Evolutionary conservation across 768 basidiomycete species (phyloP), one percentile per base, ranked within the genome.

Genomic region (Arthromyces matolae): DNA sequence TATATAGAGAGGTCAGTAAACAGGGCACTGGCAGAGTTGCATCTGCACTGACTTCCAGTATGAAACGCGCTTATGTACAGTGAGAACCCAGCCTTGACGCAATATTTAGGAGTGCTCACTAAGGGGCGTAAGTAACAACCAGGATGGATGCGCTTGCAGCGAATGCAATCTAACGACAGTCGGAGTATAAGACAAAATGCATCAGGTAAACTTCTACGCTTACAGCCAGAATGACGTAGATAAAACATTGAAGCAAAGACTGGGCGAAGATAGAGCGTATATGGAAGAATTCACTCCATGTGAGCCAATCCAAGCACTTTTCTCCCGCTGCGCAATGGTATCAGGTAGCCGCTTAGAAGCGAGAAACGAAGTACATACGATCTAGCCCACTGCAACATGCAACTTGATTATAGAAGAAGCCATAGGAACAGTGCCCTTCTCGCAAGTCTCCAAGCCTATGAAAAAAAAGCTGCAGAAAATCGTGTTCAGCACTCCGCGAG

Each of bases 401-500:
- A 20, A 81, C 78, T 60, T 81, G 80, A 55, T 84, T 86, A 62
- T 84, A 86, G 62, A 85, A 80, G 66, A 86, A 79, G 2, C 81
- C 83, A 54, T 81, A 80, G 8, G 76, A 64, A 59, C 86, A 88
- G 24, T 77, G 73, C 7, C 86, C 86, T 62, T 84, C 82, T 3
- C 83, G 76, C 31, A 88, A 61, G 57, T 87, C 85, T 20, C 78
- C 79, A 45, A 88, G 64, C 86, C 85, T 86, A 42, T 29, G 50
- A 33, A 47, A 35, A 12, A 31, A 8, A 34, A 36, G 46, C 12
- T 40, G 46, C 38, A 8, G 43, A 53, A 19, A 19, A 22, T 16
- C 24, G 40, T 8, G 48, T 8, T 16, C 39, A 12, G 45, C 45
- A 51, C 33, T 28, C 7, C 28, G 29, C 27, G n/a, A n/a, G n/a